Evolutionary conservation across 345 rosid species (phyloP), one percentile per base, ranked within the genome.

Genomic region (Fremontodendron californicum): DNA sequence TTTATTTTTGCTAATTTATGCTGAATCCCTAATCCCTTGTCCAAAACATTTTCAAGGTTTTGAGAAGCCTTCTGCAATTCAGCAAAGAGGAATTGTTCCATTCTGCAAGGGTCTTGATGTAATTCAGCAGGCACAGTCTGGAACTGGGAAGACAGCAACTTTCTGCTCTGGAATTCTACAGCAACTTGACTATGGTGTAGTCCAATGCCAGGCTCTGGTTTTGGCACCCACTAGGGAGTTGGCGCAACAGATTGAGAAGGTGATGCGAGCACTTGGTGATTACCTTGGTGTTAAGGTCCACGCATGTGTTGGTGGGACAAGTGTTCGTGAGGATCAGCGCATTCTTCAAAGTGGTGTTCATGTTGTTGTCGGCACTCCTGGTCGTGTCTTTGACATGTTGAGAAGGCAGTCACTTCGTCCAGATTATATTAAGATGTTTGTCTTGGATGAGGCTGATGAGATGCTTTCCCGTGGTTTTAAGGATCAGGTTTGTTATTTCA

Each of bases 21-120:
- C 13, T 62, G 70, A 61, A 61, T 39, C 48, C 16, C 1, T 63
- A 62, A 46, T 61, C 35, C 35, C 1, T 60, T 52, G 19, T 77
- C 42, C 42, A 35, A 33, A 52, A 4, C 9, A 37, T 19, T 11
- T 76, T 76, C 6, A 63, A 89, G 93, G 93, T 76, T 89, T 94
- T 84, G 98, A 94, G 91, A 94, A 94, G 88, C 95, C 97, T 12
- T 94, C 98, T 86, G 98, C 98, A 5, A 94, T 94, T 78, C 98
- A 94, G 76, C 98, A 93, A 73, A 93, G 95, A 75, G 98, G 98
- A 72, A 93, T 94, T 54, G 91, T 94, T 54, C 98, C 98, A 1
- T 94, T 94, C 83, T 88, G 92, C 85, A 92, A 90, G 83, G 97
- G 97, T 61, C 94, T 93, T 43, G 98, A 92, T 82, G 98, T 92